phyloP scores from a whole-genome alignment of 108 stramenopile species.

The Cyclotella distinguenda region DNA sequence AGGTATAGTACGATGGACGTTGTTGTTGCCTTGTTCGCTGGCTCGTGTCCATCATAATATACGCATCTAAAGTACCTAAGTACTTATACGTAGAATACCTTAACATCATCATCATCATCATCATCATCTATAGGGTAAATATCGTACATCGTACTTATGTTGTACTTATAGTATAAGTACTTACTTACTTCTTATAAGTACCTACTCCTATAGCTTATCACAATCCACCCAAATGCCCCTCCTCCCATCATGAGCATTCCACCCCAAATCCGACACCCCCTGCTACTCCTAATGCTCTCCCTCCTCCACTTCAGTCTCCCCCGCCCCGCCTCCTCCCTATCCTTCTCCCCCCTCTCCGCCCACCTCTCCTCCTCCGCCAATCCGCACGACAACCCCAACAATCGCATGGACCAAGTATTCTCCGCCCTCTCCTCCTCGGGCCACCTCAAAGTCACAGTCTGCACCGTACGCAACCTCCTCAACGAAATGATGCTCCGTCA shows the following conservation, averaged over 20 bases:
- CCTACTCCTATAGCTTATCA: too few species aligned
- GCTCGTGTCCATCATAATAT: too few species aligned
- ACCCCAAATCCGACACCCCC: neutral
- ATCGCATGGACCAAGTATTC: slow-evolving; percentile 79
- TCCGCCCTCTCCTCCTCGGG: slow-evolving; percentile 78
- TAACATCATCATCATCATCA: too few species aligned
- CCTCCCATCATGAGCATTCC: neutral
- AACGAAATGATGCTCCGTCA: slow-evolving; percentile 86
- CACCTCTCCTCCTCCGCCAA: neutral
- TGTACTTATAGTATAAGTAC: too few species aligned
- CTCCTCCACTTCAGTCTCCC: neutral
- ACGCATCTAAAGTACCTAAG: too few species aligned
- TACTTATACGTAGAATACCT: too few species aligned
- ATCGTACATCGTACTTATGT: too few species aligned
- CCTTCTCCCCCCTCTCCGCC: neutral
- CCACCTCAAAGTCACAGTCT: slow-evolving; percentile 78
- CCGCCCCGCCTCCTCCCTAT: neutral
- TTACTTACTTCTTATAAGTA: too few species aligned
- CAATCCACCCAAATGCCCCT: too few species aligned
- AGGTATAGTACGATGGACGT: too few species aligned
- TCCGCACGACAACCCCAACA: slow-evolving; percentile 63
- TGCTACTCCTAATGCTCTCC: neutral
- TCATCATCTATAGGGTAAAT: too few species aligned
- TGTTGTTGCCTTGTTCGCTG: too few species aligned
- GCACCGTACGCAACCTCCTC: slow-evolving; percentile 78